Conservation (phyloP, 768 basidiomycete species). For the Punctularia strigosozonata region DNA sequence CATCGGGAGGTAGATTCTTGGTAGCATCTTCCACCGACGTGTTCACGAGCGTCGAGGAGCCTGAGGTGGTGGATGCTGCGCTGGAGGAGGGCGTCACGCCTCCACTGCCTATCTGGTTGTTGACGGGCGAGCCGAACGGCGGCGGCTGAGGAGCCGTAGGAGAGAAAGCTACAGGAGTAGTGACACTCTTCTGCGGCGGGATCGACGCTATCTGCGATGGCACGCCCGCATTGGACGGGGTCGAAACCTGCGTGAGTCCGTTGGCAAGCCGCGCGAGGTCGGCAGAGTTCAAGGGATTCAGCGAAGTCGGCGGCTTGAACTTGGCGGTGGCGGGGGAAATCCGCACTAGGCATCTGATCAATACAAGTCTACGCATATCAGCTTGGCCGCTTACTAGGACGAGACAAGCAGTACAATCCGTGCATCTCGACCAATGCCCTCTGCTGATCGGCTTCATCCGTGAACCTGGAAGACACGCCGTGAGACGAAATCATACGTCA, state of each 20-base stretch:
- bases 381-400: slow-evolving; percentile 55
- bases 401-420: slow-evolving; percentile 78
- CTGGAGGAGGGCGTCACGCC: slow-evolving; percentile 12
- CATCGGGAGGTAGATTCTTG: slow-evolving; percentile 30
- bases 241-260: too few relatives aligned
- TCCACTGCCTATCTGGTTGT: neutral
- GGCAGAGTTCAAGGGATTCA: too few relatives aligned
- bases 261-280: too few relatives aligned
- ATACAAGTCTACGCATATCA: slow-evolving; percentile 17
- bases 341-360: slow-evolving; percentile 48
- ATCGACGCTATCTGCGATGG: too few relatives aligned
- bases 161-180: slow-evolving; percentile 50
- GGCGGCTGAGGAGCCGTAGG: slow-evolving; percentile 1
- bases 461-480: slow-evolving; percentile 44
- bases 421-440: slow-evolving; percentile 89
- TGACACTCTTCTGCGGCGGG: slow-evolving; percentile 59
- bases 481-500: slow-evolving; percentile 8
- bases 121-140: neutral
- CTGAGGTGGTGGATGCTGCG: slow-evolving; percentile 20
- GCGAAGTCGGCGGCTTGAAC: slow-evolving; percentile 63
- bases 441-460: slow-evolving; percentile 80
- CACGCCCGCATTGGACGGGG: too few relatives aligned
- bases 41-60: too few relatives aligned
- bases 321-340: slow-evolving; percentile 86
- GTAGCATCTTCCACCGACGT: too few relatives aligned